Conservation (phyloP, 1,284 basidiomycete genomes). For the Porogramme epimiltina region DNA sequence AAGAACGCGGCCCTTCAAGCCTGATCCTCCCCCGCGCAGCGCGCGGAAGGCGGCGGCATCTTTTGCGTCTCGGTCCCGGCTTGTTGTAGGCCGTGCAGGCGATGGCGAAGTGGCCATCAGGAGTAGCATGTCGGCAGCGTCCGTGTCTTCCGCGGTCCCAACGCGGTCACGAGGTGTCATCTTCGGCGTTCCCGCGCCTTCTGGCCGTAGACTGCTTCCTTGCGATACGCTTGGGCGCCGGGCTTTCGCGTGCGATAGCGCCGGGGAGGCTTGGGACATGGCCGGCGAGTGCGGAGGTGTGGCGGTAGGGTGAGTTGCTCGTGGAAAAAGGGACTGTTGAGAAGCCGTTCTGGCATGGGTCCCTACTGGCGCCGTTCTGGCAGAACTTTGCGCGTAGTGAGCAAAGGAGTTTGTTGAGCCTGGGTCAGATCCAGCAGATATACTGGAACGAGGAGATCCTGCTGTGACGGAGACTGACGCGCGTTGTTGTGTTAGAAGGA, state of each 20-base stretch:
- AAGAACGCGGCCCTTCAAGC: slow-evolving; percentile 68
- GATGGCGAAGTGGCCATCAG: slow-evolving; percentile 81
- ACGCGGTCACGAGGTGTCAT: slow-evolving; percentile 29
- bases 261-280: slow-evolving; percentile 18
- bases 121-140: slow-evolving; percentile 79
- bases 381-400: slow-evolving; percentile 65
- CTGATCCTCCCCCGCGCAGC: slow-evolving; percentile 45
- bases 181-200: slow-evolving; percentile 29
- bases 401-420: slow-evolving; percentile 58
- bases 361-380: slow-evolving; percentile 43
- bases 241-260: slow-evolving; percentile 15
- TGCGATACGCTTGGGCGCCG: slow-evolving; percentile 23
- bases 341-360: slow-evolving; percentile 33
- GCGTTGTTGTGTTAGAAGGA: slow-evolving; percentile 61
- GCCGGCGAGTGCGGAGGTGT: slow-evolving; percentile 30
- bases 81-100: slow-evolving; percentile 58
- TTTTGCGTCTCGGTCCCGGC: slow-evolving; percentile 48
- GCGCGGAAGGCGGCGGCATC: slow-evolving; percentile 57
- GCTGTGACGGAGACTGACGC: slow-evolving; percentile 57
- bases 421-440: slow-evolving; percentile 53
- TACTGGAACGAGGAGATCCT: slow-evolving; percentile 67
- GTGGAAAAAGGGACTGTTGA: slow-evolving; percentile 32
- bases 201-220: slow-evolving; percentile 23
- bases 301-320: slow-evolving; percentile 30
- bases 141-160: slow-evolving; percentile 49